Conservation (phyloP, 306 rosid genomes). For the Trichosanthes cucumerina region DNA sequence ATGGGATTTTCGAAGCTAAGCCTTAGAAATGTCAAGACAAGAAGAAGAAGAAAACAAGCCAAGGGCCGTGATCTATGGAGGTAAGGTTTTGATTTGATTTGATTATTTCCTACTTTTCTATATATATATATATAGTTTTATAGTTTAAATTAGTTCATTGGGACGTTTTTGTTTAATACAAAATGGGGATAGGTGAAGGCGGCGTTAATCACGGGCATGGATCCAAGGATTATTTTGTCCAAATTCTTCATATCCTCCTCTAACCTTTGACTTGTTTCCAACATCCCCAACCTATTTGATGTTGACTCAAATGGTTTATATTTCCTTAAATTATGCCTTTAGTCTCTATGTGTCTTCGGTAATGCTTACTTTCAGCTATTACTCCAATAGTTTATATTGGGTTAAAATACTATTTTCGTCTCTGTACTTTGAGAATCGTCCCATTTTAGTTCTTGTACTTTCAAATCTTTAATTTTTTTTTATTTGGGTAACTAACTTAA, state of each 20-base stretch:
- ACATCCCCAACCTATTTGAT: not conserved
- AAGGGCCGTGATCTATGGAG: not conserved
- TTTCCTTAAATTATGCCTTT: too few relatives aligned
- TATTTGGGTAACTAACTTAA: too few relatives aligned
- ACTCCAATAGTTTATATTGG: too few relatives aligned
- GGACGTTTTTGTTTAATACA: not conserved
- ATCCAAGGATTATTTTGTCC: not conserved
- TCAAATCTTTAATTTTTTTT: too few relatives aligned
- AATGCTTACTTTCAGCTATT: too few relatives aligned
- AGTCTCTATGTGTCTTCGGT: too few relatives aligned
- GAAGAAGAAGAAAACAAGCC: not conserved
- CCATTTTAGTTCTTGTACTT: too few relatives aligned
- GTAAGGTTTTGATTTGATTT: not conserved
- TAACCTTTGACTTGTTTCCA: not conserved
- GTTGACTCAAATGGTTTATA: too few relatives aligned
- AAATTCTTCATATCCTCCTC: not conserved
- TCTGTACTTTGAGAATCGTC: too few relatives aligned
- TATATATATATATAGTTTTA: not conserved
- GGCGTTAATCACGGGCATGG: not conserved
- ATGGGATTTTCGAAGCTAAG: not conserved
- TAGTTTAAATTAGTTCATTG: not conserved
- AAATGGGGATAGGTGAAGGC: not conserved
- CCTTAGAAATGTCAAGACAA: not conserved
- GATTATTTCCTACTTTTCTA: too few relatives aligned
- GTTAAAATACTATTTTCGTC: too few relatives aligned